These are phyloP conservation scores for Scytalidium lignicola DNA, from an alignment of 2,329 filamentous ascomycete species.

Conservation along the genomic window DNA sequence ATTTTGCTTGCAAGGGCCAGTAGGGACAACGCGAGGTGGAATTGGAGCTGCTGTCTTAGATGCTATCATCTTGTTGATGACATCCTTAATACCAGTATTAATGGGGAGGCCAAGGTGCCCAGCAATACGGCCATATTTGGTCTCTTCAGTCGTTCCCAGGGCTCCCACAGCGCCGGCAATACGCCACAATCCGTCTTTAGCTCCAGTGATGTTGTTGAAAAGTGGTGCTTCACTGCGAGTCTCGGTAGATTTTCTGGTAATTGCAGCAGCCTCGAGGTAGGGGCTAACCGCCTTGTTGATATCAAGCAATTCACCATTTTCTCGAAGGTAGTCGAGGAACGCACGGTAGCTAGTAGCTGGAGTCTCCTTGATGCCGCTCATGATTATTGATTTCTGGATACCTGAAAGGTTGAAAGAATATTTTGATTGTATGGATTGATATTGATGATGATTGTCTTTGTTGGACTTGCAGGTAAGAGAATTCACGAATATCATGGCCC, in stretches of 20 bases:
- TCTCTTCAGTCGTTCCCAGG: slow-evolving; percentile 27
- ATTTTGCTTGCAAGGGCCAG: slow-evolving; percentile 39
- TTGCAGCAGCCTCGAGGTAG: slow-evolving; percentile 41
- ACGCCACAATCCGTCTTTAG: slow-evolving; percentile 39
- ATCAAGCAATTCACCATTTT: slow-evolving; percentile 39
- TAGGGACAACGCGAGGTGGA: slow-evolving; percentile 27
- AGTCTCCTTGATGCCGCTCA: too few relatives aligned
- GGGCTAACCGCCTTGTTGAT: slow-evolving; percentile 39
- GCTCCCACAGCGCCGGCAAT: slow-evolving; percentile 41
- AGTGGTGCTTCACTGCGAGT: slow-evolving; percentile 42
- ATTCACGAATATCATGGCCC: too few relatives aligned
- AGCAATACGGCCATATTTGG: slow-evolving; percentile 37
- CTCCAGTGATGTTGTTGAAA: slow-evolving; percentile 46
- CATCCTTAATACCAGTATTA: slow-evolving; percentile 31
- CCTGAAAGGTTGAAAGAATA: too few relatives aligned
- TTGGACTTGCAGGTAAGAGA: too few relatives aligned
- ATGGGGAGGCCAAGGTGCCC: slow-evolving; percentile 36
- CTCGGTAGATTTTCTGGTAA: slow-evolving; percentile 42
- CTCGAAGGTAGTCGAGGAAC: slow-evolving; percentile 21
- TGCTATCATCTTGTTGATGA: slow-evolving; percentile 37
- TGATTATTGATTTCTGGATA: too few relatives aligned
- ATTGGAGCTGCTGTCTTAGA: slow-evolving; percentile 30
- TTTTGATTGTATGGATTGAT: too few relatives aligned
- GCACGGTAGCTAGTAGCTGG: too few relatives aligned
- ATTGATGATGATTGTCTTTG: too few relatives aligned